Evolutionary conservation across 441 rosid genomes (phyloP).

Genomic region (Aleurites moluccanus): DNA sequence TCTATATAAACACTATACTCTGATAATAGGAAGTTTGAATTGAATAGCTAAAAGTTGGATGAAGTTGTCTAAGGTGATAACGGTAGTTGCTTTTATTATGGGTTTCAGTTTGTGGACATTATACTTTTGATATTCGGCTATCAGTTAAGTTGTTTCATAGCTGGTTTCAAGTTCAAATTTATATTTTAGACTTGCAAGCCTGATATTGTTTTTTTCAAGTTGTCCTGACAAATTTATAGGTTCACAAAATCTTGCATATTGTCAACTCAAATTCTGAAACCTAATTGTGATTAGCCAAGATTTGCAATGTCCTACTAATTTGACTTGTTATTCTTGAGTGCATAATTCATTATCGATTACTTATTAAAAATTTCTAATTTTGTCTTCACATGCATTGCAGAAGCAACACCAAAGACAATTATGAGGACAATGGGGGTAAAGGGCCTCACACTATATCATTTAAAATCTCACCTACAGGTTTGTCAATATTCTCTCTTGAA

Average conservation of each 20-base stretch:
- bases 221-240: background rate
- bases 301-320: no score
- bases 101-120: background rate
- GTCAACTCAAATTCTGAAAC: background rate
- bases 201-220: background rate
- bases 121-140: background rate
- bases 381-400: slow-evolving; percentile 38
- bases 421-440: slow-evolving; percentile 97
- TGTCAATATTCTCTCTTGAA: slow-evolving; percentile 18
- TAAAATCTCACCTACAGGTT: slow-evolving; percentile 97
- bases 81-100: background rate
- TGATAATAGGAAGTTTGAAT: background rate
- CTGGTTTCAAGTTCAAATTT: background rate
- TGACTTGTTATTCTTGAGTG: background rate
- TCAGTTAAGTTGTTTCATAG: background rate
- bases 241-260: background rate
- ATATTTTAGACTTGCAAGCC: background rate
- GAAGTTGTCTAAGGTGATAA: background rate
- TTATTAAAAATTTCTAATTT: slow-evolving; percentile 14
- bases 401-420: slow-evolving; percentile 93
- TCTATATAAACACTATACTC: background rate
- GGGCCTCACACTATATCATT: slow-evolving; percentile 92
- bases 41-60: background rate
- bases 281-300: no score
- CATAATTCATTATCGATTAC: background rate